Evolutionary conservation across 2,329 filamentous ascomycete species (phyloP).

Genomic region (Dothistroma pini): DNA sequence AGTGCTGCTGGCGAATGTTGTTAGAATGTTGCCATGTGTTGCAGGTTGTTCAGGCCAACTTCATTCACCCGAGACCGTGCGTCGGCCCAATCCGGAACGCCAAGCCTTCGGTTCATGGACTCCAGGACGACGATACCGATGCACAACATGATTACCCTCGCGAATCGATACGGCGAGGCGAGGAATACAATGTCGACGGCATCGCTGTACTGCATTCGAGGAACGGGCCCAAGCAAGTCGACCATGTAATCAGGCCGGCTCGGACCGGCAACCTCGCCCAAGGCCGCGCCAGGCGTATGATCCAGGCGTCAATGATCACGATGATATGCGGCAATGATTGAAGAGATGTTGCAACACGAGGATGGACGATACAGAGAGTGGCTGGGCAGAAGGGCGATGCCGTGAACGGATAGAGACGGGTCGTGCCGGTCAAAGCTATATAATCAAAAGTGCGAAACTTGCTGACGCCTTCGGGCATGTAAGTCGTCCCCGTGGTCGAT

Average conservation of each 20-base stretch:
- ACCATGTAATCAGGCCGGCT: no score
- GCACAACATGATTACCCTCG: background rate
- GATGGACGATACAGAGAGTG: no score
- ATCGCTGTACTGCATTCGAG: no score
- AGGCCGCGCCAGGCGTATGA: no score
- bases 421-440: background rate
- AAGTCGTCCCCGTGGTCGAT: background rate
- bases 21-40: background rate
- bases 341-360: no score
- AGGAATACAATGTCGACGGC: no score
- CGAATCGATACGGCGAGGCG: no score
- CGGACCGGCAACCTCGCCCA: no score
- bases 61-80: background rate
- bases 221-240: no score
- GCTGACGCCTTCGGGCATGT: constrained; percentile 1
- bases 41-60: background rate
- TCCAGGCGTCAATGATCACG: no score
- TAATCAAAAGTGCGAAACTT: background rate
- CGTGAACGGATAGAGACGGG: background rate
- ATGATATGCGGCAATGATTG: no score
- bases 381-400: no score
- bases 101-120: background rate
- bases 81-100: background rate
- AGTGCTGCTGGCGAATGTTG: background rate
- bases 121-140: background rate